Conservation (phyloP, 176 grass and related monocot species). For the Ensete ventricosum region DNA sequence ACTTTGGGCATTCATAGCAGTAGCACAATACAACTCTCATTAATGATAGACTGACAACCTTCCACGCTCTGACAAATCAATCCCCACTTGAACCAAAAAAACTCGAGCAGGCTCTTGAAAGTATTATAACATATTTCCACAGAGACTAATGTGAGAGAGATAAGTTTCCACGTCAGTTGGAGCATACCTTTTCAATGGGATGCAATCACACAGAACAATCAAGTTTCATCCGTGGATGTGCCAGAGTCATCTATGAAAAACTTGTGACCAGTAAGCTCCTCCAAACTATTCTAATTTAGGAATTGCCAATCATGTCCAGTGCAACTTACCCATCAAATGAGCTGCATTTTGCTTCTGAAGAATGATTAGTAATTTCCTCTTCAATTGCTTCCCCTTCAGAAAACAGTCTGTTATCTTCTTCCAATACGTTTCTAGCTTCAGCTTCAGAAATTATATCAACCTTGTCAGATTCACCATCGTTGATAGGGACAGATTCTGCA, state of each 20-base stretch:
- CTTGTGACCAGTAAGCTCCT: conserved; percentile 22
- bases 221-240: conserved; percentile 29
- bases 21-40: too few species aligned
- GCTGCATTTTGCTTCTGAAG: conserved; percentile 26
- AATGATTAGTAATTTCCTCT: not conserved
- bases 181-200: conserved; percentile 35
- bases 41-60: too few species aligned
- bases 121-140: too few species aligned
- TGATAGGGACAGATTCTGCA: not conserved
- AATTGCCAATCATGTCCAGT: conserved; percentile 21
- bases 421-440: not conserved
- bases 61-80: too few species aligned
- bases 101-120: too few species aligned
- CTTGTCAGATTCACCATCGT: not conserved
- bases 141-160: too few species aligned
- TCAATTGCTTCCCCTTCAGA: not conserved
- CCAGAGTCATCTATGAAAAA: conserved; percentile 20
- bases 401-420: not conserved
- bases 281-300: conserved; percentile 16
- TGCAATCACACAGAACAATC: conserved; percentile 36
- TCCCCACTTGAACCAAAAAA: too few species aligned
- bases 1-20: too few species aligned
- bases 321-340: conserved; percentile 14
- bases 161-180: not conserved
- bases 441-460: not conserved